phyloP scores from a whole-genome alignment of 164 flowering plant species.

The Kalanchoe fedtschenkoi region DNA sequence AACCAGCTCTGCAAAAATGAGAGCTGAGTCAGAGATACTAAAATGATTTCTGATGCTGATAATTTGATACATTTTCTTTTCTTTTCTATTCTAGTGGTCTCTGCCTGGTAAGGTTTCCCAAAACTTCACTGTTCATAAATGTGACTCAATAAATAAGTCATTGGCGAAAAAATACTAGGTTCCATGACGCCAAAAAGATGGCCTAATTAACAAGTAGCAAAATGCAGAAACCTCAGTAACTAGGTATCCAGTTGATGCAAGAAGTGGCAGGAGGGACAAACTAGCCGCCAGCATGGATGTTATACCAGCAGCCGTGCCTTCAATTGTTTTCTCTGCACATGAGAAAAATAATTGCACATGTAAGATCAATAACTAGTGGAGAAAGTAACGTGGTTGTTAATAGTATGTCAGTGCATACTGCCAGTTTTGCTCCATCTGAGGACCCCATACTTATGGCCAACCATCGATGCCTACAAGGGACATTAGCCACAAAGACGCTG shows the following conservation, averaged over 20 bases:
- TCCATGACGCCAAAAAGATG: not conserved
- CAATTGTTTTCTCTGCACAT: constrained; percentile 79
- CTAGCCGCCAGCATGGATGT: constrained; percentile 86
- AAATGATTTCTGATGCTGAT: not conserved
- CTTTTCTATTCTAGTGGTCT: too few species aligned
- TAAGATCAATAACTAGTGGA: not conserved
- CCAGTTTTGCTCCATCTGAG: constrained; percentile 97
- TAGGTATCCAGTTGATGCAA: constrained; percentile 75
- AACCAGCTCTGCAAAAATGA: constrained; percentile 68
- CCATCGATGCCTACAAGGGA: constrained; percentile 72
- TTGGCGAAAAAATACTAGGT: not conserved
- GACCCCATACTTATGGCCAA: constrained; percentile 95
- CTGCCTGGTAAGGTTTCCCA: too few species aligned
- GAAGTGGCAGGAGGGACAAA: constrained; percentile 68
- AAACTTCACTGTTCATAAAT: too few species aligned
- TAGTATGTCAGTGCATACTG: constrained; percentile 39
- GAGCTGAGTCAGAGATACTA: not conserved
- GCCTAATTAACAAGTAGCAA: constrained; percentile 8
- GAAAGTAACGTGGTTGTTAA: not conserved
- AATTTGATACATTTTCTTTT: not conserved
- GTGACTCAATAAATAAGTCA: not conserved
- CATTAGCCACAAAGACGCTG: not conserved
- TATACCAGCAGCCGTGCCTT: constrained; percentile 99
- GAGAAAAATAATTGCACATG: not conserved
- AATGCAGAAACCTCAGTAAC: constrained; percentile 49